phyloP scores from a whole-genome alignment of 2,329 filamentous ascomycete species.

The Paraconiothyrium sp. region DNA sequence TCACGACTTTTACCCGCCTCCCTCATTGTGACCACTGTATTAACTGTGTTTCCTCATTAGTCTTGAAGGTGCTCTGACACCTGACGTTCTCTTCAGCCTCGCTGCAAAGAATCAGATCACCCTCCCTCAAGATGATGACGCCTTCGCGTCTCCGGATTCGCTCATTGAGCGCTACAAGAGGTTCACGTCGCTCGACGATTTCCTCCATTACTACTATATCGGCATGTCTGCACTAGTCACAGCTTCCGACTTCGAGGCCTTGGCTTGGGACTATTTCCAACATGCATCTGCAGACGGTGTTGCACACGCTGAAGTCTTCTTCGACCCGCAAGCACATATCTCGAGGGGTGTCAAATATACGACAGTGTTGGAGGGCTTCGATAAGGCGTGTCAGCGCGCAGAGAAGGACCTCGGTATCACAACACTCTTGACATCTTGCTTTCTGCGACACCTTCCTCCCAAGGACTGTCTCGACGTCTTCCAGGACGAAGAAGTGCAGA shows the following conservation, averaged over 20 bases:
- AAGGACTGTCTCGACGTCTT: conserved; percentile 60
- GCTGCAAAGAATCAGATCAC: conserved; percentile 72
- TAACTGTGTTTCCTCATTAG: background rate
- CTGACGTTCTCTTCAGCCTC: conserved; percentile 74
- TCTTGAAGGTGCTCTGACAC: conserved; percentile 78
- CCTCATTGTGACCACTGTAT: background rate
- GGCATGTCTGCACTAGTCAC: conserved; percentile 75
- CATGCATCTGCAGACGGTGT: conserved; percentile 72
- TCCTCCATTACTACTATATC: conserved; percentile 81
- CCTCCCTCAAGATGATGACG: conserved; percentile 65
- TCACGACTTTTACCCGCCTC: background rate
- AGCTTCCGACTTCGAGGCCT: conserved; percentile 73
- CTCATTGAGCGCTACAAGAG: conserved; percentile 71
- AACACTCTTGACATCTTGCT: conserved; percentile 74
- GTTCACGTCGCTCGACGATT: conserved; percentile 79
- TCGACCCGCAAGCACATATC: conserved; percentile 81
- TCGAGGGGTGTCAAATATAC: conserved; percentile 69
- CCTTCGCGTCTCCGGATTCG: conserved; percentile 68
- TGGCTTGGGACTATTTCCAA: conserved; percentile 76
- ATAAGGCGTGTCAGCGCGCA: conserved; percentile 67
- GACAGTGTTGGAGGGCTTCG: conserved; percentile 72
- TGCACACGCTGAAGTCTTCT: conserved; percentile 79
- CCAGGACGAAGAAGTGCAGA: conserved; percentile 55
- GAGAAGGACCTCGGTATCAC: conserved; percentile 70
- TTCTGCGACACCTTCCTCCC: conserved; percentile 74